Base-by-base conservation (phyloP, 192 early-diverging fungal species). In the Glomus cerebriforme region DNA sequence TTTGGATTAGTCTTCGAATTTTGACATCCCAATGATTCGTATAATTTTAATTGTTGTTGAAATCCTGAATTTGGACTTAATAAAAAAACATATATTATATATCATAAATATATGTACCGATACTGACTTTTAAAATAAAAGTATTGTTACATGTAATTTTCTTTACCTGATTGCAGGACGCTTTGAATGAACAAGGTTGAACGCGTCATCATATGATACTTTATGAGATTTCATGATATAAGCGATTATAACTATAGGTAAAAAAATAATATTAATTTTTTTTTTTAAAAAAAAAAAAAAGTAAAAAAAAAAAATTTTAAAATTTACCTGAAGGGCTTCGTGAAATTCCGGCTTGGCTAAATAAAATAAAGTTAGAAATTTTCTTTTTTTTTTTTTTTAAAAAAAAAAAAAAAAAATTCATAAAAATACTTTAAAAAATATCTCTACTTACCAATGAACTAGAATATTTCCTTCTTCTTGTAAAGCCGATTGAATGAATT, bases 31-130 rank as follows among this genome's bases (percentile, higher is more conserved):
- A 77, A 39, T 19, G 63, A 45, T 65, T 63, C 60, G 31, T 77
- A 77, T 9, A 77, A 49, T 2, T 49, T 26, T 7, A 77, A 35
- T 49, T 77, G 75, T 29, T 77, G 22, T 37, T 37, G 43, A 47
- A 77, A 77, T 22, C 75, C 63, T 27, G 7, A 35, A 47, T 77
- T 77, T 9, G 75, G 75, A 19, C 75, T 77, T 19, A 10, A 31
- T 19, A 43, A 43, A 39, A 39, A 8, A 39, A 39, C 6, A 7
- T 9, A n/a, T n/a, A n/a, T n/a, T n/a, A n/a, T n/a, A n/a, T n/a
- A n/a, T n/a, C n/a, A n/a, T n/a, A n/a, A n/a, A n/a, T n/a, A n/a
- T n/a, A n/a, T n/a, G n/a, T n/a, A n/a, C n/a, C n/a, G n/a, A n/a
- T n/a, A n/a, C n/a, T n/a, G n/a, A n/a, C n/a, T n/a, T n/a, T n/a